Percentiles rank a stretch among this genome's conserved stretches.
Conservation (phyloP, 441 rosid genomes). For the Gossypium lobatum region DNA sequence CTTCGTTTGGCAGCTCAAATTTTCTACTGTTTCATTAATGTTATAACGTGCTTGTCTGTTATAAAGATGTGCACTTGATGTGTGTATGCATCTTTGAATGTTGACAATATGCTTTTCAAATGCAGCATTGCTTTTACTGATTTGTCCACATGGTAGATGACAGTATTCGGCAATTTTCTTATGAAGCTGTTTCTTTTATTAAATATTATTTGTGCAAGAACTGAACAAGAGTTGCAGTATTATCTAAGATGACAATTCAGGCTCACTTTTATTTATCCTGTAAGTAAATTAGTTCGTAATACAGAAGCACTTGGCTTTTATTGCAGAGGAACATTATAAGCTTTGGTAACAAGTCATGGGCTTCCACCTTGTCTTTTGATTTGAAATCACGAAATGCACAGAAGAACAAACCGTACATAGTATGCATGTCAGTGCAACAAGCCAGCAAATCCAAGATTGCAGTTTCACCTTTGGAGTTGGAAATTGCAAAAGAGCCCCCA, state of each 20-base stretch:
- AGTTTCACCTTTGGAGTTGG: slow-evolving; percentile 70
- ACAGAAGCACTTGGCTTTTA: background rate
- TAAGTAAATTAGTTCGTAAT: background rate
- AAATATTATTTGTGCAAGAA: background rate
- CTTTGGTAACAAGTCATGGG: slow-evolving; percentile 56
- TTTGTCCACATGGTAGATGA: background rate
- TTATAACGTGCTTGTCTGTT: background rate
- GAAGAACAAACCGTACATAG: slow-evolving; percentile 22
- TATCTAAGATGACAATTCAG: background rate
- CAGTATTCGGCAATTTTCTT: background rate
- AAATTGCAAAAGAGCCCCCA: slow-evolving; percentile 70
- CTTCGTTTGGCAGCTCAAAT: background rate
- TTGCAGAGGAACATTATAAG: slow-evolving; percentile 48
- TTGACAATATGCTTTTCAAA: background rate
- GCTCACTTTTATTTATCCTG: background rate
- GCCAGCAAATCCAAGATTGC: slow-evolving; percentile 63
- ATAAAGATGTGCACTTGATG: background rate
- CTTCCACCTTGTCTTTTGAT: slow-evolving; percentile 37
- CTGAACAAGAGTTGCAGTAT: background rate
- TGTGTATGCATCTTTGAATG: background rate
- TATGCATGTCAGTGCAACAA: slow-evolving; percentile 87
- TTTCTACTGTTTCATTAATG: background rate
- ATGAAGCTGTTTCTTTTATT: background rate
- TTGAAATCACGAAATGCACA: slow-evolving; percentile 34
- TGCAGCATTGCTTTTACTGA: background rate